Percentiles rank a stretch among this genome's conserved stretches.
phyloP scores from a whole-genome alignment of 306 rosid species.

The Castanea crenata region DNA sequence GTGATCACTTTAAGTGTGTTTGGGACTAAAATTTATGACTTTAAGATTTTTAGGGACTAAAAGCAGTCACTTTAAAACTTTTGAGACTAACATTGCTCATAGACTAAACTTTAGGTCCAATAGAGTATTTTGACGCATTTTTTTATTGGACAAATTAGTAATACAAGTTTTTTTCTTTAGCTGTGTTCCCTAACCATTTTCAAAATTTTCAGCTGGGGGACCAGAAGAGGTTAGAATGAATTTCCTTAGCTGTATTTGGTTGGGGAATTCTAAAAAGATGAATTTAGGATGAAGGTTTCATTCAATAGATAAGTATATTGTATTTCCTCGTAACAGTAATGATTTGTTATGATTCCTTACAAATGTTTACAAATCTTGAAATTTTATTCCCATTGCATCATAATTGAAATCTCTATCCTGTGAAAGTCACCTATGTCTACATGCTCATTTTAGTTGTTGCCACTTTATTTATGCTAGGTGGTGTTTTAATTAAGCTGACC shows the following conservation, averaged over 20 bases:
- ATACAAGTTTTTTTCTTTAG: neutral
- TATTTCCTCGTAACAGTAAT: neutral
- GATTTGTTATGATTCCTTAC: neutral
- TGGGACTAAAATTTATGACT: too few relatives aligned
- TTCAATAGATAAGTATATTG: neutral
- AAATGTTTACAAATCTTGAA: neutral
- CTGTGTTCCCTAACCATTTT: neutral
- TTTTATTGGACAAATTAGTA: neutral
- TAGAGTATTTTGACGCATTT: too few relatives aligned
- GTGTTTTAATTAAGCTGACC: neutral
- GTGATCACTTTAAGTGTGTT: too few relatives aligned
- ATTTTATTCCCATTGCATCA: neutral
- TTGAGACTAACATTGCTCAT: too few relatives aligned
- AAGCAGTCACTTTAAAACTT: too few relatives aligned
- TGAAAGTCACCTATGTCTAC: neutral
- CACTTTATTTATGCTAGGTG: neutral
- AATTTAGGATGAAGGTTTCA: neutral
- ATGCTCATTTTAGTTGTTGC: too few relatives aligned
- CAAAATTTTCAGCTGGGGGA: neutral
- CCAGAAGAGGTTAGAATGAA: neutral
- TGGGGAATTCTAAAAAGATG: neutral
- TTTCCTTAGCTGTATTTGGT: too few relatives aligned
- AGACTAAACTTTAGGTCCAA: too few relatives aligned
- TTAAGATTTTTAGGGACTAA: too few relatives aligned
- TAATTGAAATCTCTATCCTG: neutral